Conservation (phyloP, 2,329 filamentous ascomycete genomes). For the Epichloe glyceriae region DNA sequence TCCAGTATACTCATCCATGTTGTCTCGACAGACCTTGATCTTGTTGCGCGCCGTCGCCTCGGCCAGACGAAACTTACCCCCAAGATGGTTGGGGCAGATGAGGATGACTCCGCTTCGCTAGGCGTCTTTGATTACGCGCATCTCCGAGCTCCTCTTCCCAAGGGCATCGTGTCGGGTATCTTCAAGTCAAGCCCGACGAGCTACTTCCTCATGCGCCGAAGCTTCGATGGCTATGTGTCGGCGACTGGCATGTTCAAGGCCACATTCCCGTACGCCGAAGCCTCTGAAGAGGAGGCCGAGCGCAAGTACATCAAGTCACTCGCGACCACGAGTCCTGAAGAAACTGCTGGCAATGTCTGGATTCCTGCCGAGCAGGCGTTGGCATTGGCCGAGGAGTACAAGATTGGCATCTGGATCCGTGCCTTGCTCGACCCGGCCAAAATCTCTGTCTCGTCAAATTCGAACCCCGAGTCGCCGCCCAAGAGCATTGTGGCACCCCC, state of each 20-base stretch:
- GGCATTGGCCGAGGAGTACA: conserved; percentile 73
- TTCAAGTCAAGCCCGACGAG: conserved; percentile 82
- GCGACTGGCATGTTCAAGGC: conserved; percentile 91
- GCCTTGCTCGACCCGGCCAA: conserved; percentile 84
- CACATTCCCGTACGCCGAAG: conserved; percentile 66
- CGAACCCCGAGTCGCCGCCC: conserved; percentile 50
- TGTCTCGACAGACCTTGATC: conserved; percentile 45
- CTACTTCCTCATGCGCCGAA: conserved; percentile 93
- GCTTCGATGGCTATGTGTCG: conserved; percentile 71
- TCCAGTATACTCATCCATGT: background rate
- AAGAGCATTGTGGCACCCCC: conserved; percentile 75
- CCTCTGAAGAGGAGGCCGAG: conserved; percentile 60
- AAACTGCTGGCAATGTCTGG: conserved; percentile 96
- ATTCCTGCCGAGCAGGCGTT: conserved; percentile 75
- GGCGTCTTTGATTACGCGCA: conserved; percentile 94
- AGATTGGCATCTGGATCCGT: conserved; percentile 73
- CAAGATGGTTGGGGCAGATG: conserved; percentile 64
- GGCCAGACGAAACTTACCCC: conserved; percentile 85
- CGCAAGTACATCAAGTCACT: conserved; percentile 77
- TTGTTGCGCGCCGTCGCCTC: conserved; percentile 73
- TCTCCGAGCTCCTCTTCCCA: conserved; percentile 80
- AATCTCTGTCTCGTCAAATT: conserved; percentile 47
- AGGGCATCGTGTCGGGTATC: conserved; percentile 83
- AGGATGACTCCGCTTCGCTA: conserved; percentile 59
- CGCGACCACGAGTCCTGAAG: conserved; percentile 69